These are phyloP conservation scores for Trichoderma sp. DNA, from an alignment of 2,329 filamentous ascomycete species.

Conservation along the genomic window DNA sequence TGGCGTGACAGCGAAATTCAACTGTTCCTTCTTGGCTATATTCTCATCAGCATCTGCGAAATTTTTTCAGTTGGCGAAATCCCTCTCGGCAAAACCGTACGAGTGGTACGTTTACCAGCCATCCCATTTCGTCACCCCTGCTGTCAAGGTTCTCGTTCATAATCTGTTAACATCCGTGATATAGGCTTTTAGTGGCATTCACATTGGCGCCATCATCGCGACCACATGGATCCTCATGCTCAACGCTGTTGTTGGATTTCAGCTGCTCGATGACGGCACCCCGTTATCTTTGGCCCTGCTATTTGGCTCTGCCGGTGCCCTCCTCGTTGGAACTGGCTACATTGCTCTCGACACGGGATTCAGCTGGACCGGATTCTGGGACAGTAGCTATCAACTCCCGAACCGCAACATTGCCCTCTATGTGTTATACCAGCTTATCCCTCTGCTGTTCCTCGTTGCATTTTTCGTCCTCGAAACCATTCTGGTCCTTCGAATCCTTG, in stretches of 20 bases:
- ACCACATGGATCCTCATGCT: constrained; percentile 89
- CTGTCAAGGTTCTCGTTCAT: not conserved
- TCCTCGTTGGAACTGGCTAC: constrained; percentile 91
- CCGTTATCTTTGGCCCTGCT: constrained; percentile 77
- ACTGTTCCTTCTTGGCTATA: constrained; percentile 82
- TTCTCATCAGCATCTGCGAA: constrained; percentile 87
- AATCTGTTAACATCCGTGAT: constrained; percentile 22
- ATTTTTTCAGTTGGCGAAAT: constrained; percentile 95
- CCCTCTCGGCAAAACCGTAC: constrained; percentile 66
- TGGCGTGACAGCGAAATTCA: constrained; percentile 80
- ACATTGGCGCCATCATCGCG: constrained; percentile 85
- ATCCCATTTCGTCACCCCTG: not conserved
- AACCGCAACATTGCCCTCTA: constrained; percentile 84
- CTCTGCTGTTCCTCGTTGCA: constrained; percentile 81
- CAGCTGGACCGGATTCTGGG: constrained; percentile 77
- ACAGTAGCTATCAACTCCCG: constrained; percentile 55
- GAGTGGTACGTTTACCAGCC: constrained; percentile 59
- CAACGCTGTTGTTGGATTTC: constrained; percentile 89
- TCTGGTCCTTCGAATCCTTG: constrained; percentile 80
- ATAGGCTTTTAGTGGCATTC: constrained; percentile 83
- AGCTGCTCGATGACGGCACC: constrained; percentile 91
- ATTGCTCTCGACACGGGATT: constrained; percentile 93
- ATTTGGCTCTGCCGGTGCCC: constrained; percentile 62
- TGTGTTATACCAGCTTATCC: constrained; percentile 86
- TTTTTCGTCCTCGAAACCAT: constrained; percentile 83